Evolutionary conservation across 2,329 filamentous ascomycete genomes (phyloP), one percentile per base, ranked within the genome.

Genomic region (Dryadomyces quercivorus): DNA sequence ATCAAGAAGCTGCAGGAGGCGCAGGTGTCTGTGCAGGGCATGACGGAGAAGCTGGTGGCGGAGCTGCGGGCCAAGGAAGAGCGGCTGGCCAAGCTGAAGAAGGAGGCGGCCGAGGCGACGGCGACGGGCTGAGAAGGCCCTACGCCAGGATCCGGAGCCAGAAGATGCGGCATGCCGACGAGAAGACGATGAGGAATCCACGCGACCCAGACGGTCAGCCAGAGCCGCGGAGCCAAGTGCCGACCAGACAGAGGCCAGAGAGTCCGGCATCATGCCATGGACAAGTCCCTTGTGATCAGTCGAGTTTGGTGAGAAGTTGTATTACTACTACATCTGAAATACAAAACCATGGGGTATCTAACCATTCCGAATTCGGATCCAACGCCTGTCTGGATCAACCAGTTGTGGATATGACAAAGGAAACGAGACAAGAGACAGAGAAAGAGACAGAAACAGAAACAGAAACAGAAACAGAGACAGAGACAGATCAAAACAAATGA

Each of bases 11-110:
- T 85, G 48, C 74, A 73, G 59, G 83, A 83, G 57, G 86, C 86
- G 55, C 72, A 82, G 64, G 74, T 75, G 55, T 79, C 82, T 63
- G 78, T 88, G 45, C 74, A 79, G 55, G 75, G 79, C 55, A 80
- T 85, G 65, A 73, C 75, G 51, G 74, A 74, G 64, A 76, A 72
- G 63, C 75, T 84, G 59, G 77, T 78, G 60, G 76, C 73, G 59
- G 75, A 80, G 68, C 75, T 85, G 56, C 81, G 80, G 66, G 72
- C 76, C 53, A 85, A 86, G 69, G 85, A 85, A 67, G 75, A 77
- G 53, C 72, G 75, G 59, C 69, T 87, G 53, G 69, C 77, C 31
- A 75, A 75, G 55, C 72, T 86, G 50, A 86, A 84, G 71, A 76
- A 74, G 43, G 77, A 75, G 59, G 55, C 57, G 8, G 51, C 58